These are phyloP conservation scores for Cutaneotrichosporon sp. DNA, from an alignment of 1,284 basidiomycete genomes.

Conservation along the genomic window DNA sequence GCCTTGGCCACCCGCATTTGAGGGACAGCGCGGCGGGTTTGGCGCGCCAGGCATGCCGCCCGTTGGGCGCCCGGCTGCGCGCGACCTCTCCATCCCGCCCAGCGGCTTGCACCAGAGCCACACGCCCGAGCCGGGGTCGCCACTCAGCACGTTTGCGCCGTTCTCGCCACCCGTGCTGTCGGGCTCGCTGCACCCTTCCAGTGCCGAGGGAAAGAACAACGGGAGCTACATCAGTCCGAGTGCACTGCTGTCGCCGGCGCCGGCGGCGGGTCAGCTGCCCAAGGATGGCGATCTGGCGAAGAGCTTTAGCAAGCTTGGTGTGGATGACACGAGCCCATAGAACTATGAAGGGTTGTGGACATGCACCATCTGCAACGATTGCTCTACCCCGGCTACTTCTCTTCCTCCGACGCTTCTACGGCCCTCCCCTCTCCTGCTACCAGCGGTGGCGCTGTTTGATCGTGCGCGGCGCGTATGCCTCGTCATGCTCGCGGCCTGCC, in stretches of 20 bases:
- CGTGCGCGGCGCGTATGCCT: too few relatives aligned
- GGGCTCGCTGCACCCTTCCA: constrained; percentile 24
- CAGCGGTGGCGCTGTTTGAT: too few relatives aligned
- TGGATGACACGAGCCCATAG: neutral
- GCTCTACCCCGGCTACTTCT: too few relatives aligned
- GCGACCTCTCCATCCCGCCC: constrained; percentile 19
- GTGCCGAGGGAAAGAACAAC: constrained; percentile 14
- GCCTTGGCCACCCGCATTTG: constrained; percentile 12
- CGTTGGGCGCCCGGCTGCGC: neutral
- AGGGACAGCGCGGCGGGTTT: constrained; percentile 17
- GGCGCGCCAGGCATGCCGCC: constrained; percentile 19
- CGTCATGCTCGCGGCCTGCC: too few relatives aligned
- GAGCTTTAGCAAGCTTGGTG: constrained; percentile 25
- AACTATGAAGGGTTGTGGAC: too few relatives aligned
- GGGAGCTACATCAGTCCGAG: constrained; percentile 42
- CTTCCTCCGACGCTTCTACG: too few relatives aligned
- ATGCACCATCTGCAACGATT: too few relatives aligned
- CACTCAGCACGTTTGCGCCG: constrained; percentile 45
- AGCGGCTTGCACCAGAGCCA: constrained; percentile 17
- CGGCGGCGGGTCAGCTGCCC: neutral
- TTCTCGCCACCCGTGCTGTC: constrained; percentile 38
- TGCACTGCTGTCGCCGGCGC: constrained; percentile 41
- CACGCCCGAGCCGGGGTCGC: constrained; percentile 24
- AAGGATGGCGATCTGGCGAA: constrained; percentile 20
- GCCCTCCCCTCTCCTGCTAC: too few relatives aligned